Evolutionary conservation across 1,139 yeast genomes (phyloP), one percentile per base, ranked within the genome.

Genomic region (Blastobotrys ciferrii): DNA sequence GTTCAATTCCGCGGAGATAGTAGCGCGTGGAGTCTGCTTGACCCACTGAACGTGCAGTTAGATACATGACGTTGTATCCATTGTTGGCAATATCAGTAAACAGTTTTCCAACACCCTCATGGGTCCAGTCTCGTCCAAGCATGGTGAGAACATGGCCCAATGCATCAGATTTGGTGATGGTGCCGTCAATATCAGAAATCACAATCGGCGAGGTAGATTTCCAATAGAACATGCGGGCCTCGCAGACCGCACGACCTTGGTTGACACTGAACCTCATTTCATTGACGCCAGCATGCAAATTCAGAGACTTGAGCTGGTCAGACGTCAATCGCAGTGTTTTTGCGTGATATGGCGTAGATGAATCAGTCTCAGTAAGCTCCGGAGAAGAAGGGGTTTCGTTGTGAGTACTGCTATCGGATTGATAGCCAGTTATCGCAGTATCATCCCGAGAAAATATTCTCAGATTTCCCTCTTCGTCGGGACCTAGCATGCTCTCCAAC

Each of bases 101-200:
- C 52, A 94, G 72, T 58, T 82, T 84, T 1, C 97, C 96, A 38
- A 94, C 98, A 19, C 98, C 99, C 1, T 83, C 80, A 65, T 94
- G 99, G 0, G 98, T 94, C 98, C 98, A 94, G 69, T 94, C 99
- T 58, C 89, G 79, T 2, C 99, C 99, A 43, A 94, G 74, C 79
- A 92, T 82, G 32, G 95, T 91, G 65, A 92, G 73, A 1, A 94
- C 94, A 68, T 94, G 99, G 3, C 99, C 99, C 59, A 94, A 73
- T 0, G 98, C 98, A 71, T 94, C 99, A 0, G 97, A 88, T 66
- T 89, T 89, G 23, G 99, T 94, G 57, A 94, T 94, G 1, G 99
- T 94, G 14, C 99, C 99, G 67, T 94, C 99, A 53, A 94, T 92
- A 69, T 94, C 99, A 7, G 97, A 88, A 36, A 92, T 92, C 3